These are phyloP conservation scores for Ottelia alismoides DNA, from an alignment of 106 monocot genomes.

Conservation along the genomic window DNA sequence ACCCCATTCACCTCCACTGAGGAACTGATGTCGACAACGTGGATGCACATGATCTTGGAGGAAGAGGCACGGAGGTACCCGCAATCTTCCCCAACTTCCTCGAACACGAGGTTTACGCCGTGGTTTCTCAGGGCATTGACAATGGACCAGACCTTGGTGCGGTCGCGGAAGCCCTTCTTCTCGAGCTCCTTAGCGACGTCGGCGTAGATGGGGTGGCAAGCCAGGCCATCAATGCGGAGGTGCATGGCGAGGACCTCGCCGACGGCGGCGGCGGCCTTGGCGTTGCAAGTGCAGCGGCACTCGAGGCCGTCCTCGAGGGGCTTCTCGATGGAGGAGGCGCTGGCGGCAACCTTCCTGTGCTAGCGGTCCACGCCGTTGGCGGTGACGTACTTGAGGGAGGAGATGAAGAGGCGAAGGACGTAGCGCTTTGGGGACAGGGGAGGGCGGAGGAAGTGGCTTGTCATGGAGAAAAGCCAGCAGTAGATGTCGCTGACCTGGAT, in stretches of 20 bases:
- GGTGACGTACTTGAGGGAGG: slow-evolving; percentile 94
- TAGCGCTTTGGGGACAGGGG: slow-evolving; percentile 77
- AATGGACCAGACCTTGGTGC: slow-evolving; percentile 84
- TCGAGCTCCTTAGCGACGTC: slow-evolving; percentile 77
- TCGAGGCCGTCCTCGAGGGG: slow-evolving; percentile 46
- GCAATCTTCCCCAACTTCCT: slow-evolving; percentile 7
- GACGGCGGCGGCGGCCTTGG: slow-evolving; percentile 89
- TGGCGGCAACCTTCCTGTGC: slow-evolving; percentile 48
- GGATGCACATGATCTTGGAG: too few species aligned
- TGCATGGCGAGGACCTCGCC: slow-evolving; percentile 93
- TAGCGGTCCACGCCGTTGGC: slow-evolving; percentile 84
- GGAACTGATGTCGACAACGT: too few species aligned
- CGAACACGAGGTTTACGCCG: slow-evolving; percentile 63
- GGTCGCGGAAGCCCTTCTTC: slow-evolving; percentile 90
- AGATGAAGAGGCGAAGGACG: slow-evolving; percentile 90
- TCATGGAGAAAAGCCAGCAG: too few species aligned
- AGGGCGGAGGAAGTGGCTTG: too few species aligned
- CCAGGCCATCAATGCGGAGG: slow-evolving; percentile 83
- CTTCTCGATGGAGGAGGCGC: slow-evolving; percentile 79
- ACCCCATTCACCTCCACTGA: too few species aligned
- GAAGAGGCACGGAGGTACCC: slow-evolving; percentile 12
- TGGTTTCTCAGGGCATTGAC: slow-evolving; percentile 63
- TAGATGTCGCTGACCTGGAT: too few species aligned
- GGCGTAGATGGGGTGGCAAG: slow-evolving; percentile 56
- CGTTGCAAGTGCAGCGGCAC: slow-evolving; percentile 57